Percentiles rank a stretch among this genome's conserved stretches.
Evolutionary conservation across 129 eudicot species (phyloP).

Genomic region (Ambrosia artemisiifolia): DNA sequence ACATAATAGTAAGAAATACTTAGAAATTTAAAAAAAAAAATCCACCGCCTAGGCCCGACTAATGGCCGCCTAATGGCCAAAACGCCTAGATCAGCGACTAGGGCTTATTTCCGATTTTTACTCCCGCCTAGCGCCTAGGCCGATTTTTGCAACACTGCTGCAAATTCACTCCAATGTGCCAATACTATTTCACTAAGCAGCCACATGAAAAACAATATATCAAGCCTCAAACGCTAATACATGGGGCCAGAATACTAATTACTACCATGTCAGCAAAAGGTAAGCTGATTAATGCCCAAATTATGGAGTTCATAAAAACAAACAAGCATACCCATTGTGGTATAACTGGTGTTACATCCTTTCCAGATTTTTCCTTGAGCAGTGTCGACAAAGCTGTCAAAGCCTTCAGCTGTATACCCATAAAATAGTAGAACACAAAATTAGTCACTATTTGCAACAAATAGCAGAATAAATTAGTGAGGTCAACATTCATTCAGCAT

Average conservation of each 20-base stretch:
- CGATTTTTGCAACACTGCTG: no score
- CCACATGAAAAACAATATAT: not conserved
- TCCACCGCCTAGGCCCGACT: no score
- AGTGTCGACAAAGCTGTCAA: slow-evolving; percentile 65
- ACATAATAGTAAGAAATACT: no score
- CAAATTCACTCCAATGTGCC: not conserved
- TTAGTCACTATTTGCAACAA: slow-evolving; percentile 1
- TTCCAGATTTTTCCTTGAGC: slow-evolving; percentile 66
- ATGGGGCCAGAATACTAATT: not conserved
- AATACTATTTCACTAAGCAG: not conserved
- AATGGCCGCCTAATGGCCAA: no score
- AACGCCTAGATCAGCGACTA: no score
- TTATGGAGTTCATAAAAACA: not conserved
- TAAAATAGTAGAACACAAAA: slow-evolving; percentile 1
- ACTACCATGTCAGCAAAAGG: slow-evolving; percentile 3
- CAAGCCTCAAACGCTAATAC: not conserved
- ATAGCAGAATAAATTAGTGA: not conserved
- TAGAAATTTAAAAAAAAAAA: no score
- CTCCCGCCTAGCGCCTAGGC: no score
- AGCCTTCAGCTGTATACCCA: slow-evolving; percentile 72
- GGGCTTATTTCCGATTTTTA: no score
- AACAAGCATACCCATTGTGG: slow-evolving; percentile 86
- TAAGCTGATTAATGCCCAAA: not conserved
- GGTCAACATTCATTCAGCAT: not conserved
- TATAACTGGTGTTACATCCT: slow-evolving; percentile 58